Conservation (phyloP, 768 basidiomycete species). For the Mycena albidolilacea region DNA sequence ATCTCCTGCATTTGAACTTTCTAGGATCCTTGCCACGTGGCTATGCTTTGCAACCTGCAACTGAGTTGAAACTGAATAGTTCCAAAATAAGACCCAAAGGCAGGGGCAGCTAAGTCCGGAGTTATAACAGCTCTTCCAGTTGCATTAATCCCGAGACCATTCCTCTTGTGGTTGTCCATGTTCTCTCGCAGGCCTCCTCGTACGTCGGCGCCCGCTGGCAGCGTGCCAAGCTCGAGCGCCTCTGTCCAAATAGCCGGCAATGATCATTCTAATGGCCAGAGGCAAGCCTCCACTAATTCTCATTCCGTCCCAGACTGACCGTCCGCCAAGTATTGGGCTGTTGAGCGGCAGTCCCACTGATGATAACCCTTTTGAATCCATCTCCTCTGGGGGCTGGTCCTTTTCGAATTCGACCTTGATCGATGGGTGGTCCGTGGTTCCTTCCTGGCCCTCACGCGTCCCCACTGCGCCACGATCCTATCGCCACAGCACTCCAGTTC, state of each 20-base stretch:
- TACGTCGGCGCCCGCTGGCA: background rate
- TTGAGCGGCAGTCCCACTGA: background rate
- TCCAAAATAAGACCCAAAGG: background rate
- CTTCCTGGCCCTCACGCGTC: background rate
- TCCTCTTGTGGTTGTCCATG: slow-evolving; percentile 8
- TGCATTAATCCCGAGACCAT: background rate
- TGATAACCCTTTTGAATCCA: background rate
- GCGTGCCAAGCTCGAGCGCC: background rate
- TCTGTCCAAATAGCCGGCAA: background rate
- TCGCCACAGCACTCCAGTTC: slow-evolving; percentile 1
- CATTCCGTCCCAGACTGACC: background rate
- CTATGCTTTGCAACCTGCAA: background rate
- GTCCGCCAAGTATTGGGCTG: background rate
- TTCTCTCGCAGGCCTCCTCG: slow-evolving; percentile 27
- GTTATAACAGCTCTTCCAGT: background rate
- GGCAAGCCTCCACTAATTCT: background rate
- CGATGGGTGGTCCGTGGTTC: background rate
- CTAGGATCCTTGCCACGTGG: background rate
- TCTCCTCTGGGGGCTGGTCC: slow-evolving; percentile 14
- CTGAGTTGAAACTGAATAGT: background rate
- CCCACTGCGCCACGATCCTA: background rate
- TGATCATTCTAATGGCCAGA: background rate
- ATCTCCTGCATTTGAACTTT: slow-evolving; percentile 1
- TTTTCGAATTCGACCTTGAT: slow-evolving; percentile 16
- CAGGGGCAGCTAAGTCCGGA: background rate